Evolutionary conservation across 148 eudicot genomes (phyloP).

Genomic region (Rhododendron mucronatum): DNA sequence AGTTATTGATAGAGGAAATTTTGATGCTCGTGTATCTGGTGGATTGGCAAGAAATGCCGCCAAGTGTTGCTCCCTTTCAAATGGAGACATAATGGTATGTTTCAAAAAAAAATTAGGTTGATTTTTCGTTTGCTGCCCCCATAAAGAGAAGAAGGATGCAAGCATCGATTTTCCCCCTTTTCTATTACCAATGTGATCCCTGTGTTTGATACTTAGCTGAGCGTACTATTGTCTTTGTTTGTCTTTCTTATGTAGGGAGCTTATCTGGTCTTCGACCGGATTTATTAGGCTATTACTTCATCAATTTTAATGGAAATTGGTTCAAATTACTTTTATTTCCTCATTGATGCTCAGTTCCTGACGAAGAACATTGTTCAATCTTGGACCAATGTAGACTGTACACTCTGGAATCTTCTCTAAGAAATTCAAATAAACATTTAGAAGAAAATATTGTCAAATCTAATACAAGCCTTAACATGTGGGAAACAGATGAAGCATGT

Average conservation of each 20-base stretch:
- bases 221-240: background rate
- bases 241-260: background rate
- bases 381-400: background rate
- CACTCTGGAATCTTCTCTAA: background rate
- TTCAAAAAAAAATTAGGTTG: conserved; percentile 19
- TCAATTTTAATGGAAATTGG: background rate
- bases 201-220: background rate
- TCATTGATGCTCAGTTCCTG: background rate
- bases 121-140: background rate
- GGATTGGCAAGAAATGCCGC: conserved; percentile 86
- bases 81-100: conserved; percentile 99
- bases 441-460: background rate
- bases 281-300: background rate
- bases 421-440: background rate
- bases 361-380: background rate
- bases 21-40: conserved; percentile 71
- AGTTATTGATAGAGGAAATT: conserved; percentile 61
- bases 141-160: background rate
- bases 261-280: background rate
- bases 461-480: background rate
- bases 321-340: background rate
- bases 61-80: conserved; percentile 71
- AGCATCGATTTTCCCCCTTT: background rate
- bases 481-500: background rate
- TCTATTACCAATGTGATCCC: background rate